Percentiles rank a stretch among this genome's conserved stretches.
Conservation (phyloP, 148 eudicot genomes). For the Vaccinium macrocarpon region DNA sequence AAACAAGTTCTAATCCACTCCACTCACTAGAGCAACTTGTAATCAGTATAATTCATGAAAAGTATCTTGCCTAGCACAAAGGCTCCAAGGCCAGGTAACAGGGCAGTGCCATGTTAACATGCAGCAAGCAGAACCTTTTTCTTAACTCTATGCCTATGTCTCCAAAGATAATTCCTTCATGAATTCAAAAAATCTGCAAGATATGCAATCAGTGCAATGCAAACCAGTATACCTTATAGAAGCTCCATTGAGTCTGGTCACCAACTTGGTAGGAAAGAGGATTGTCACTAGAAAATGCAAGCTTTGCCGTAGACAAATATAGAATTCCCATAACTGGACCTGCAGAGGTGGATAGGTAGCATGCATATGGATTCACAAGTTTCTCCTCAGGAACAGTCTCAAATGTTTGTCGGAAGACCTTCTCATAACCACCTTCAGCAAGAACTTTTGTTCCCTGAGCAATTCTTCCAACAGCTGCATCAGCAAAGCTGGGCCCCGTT, state of each 20-base stretch:
- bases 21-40: not conserved
- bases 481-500: slow-evolving; percentile 81
- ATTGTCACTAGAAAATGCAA: slow-evolving; percentile 87
- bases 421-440: slow-evolving; percentile 95
- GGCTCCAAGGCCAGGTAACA: not conserved
- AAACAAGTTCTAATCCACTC: not conserved
- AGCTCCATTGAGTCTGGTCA: slow-evolving; percentile 70
- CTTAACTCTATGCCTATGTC: not conserved
- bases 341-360: slow-evolving; percentile 93
- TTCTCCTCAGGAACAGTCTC: slow-evolving; percentile 79
- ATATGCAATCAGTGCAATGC: not conserved
- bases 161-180: not conserved
- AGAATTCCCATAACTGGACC: slow-evolving; percentile 86
- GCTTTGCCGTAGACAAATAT: slow-evolving; percentile 68
- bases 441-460: slow-evolving; percentile 77
- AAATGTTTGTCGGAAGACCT: slow-evolving; percentile 72
- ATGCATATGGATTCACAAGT: slow-evolving; percentile 70
- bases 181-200: not conserved
- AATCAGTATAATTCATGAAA: not conserved
- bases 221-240: slow-evolving; percentile 61
- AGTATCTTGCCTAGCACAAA: not conserved
- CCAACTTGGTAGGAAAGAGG: slow-evolving; percentile 76
- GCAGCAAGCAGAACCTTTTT: not conserved
- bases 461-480: slow-evolving; percentile 89
- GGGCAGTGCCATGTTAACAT: not conserved